Percentiles rank a stretch among this genome's conserved stretches.
phyloP scores from a whole-genome alignment of 164 flowering plant genomes.

The Aristolochia contorta region DNA sequence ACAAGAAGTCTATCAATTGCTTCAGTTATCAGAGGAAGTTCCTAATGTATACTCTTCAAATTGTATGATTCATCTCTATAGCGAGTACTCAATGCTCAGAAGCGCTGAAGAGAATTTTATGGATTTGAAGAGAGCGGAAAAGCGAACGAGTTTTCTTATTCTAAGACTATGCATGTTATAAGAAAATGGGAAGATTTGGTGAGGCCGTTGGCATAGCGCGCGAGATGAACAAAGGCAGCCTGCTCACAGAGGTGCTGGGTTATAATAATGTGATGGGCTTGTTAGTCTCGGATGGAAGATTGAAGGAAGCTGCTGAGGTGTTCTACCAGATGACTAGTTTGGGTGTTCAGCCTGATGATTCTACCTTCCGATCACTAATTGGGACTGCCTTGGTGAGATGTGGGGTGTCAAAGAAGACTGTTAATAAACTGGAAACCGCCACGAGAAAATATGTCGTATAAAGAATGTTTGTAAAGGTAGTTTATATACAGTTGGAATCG shows the following conservation, averaged over 20 bases:
- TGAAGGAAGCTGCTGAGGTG: constrained; percentile 46
- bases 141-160: constrained; percentile 84
- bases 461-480: too few relatives aligned
- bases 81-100: constrained; percentile 51
- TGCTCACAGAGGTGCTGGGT: constrained; percentile 51
- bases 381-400: constrained; percentile 45
- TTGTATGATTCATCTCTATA: constrained; percentile 88
- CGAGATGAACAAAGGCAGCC: constrained; percentile 62
- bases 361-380: constrained; percentile 64
- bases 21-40: constrained; percentile 39
- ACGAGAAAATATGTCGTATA: constrained; percentile 49
- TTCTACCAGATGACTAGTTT: constrained; percentile 56
- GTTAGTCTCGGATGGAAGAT: constrained; percentile 58
- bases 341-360: constrained; percentile 58
- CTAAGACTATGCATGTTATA: constrained; percentile 90
- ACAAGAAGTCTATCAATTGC: constrained; percentile 45
- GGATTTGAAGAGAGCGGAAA: constrained; percentile 39
- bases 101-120: constrained; percentile 66
- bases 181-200: constrained; percentile 42
- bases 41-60: constrained; percentile 70
- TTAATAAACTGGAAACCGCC: constrained; percentile 42
- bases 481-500: too few relatives aligned
- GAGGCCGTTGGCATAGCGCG: constrained; percentile 53
- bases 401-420: constrained; percentile 58
- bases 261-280: constrained; percentile 62